Evolutionary conservation across 805 yeast species (phyloP).

Genomic region (Teunomyces tritomae): DNA sequence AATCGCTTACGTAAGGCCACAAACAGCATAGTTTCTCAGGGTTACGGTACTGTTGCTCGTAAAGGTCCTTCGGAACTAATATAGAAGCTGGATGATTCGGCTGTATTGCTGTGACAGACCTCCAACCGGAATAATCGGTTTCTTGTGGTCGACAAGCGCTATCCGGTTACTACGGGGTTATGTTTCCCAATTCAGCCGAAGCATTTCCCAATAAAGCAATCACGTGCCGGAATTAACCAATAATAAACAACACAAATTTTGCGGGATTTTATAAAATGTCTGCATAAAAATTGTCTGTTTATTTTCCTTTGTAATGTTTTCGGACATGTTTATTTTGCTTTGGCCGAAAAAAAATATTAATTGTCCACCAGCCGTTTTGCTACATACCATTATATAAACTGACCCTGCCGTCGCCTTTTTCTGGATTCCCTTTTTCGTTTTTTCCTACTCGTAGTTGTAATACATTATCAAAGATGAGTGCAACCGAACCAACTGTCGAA

Average conservation of each 20-base stretch:
- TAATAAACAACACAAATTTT: background rate
- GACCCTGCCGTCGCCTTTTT: conserved; percentile 1
- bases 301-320: conserved; percentile 1
- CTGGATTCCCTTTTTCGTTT: conserved; percentile 1
- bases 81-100: background rate
- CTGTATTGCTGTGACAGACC: background rate
- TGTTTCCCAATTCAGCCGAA: background rate
- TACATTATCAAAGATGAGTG: conserved; percentile 19
- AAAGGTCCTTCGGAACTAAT: no score
- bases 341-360: conserved; percentile 1
- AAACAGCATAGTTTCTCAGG: no score
- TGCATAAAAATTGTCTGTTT: conserved; percentile 1
- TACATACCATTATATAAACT: conserved; percentile 2
- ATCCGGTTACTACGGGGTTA: conserved; percentile 1
- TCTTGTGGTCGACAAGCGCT: background rate
- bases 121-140: background rate
- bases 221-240: conserved; percentile 1
- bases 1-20: no score
- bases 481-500: conserved; percentile 54
- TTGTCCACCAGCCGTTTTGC: conserved; percentile 4
- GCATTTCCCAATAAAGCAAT: background rate
- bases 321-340: conserved; percentile 3
- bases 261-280: conserved; percentile 3
- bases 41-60: no score
- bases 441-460: conserved; percentile 5